Evolutionary conservation across 257 asterid genomes (phyloP), one percentile per base, ranked within the genome.

Genomic region (Schizonepeta tenuifolia): DNA sequence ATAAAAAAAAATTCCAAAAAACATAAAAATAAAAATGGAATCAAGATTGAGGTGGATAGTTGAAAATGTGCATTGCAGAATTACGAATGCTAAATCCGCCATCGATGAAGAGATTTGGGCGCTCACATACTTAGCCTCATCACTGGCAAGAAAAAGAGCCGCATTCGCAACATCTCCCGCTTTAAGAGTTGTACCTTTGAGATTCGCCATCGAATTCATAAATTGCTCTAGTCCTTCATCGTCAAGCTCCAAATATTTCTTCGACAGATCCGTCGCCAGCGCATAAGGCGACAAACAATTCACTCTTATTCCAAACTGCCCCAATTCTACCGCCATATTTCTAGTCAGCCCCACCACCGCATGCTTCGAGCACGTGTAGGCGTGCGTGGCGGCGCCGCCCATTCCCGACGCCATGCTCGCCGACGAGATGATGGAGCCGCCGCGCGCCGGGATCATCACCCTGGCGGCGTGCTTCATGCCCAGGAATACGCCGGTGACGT

Each of bases 381-480:
- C 88, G 36, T 88, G 88, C 1, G 89, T 44, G 12, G 78, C 80
- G 0, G 57, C 74, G 12, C 83, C 83, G 7, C 88, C 88, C 0
- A 84, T 24, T 0, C 56, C 61, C 3, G 89, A 84, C 55, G 79
- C 58, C 0, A 82, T 3, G 24, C 91, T 88, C 5, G 88, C 78
- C 7, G 70, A 66, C 6, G 89, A 82, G 6, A 88, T 81, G 67
- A 88, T 86, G 59, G 83, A 24, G 2, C 93, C 93, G 9, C 80
- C 24, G 9, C 80, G 79, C 0, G 77, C 73, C 0, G 93, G 90
- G 69, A 82, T 41, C 90, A 87, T 85, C 5, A 83, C 84, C 0
- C 87, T 68, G 7, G 90, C 83, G 0, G 93, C 93, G 31, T 88
- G 93, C 13, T 87, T 87, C 85, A 80, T 80, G 17, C 89, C 79